Evolutionary conservation across 2,329 filamentous ascomycete genomes (phyloP), one percentile per base, ranked within the genome.

Genomic region (Aureobasidium sp.): DNA sequence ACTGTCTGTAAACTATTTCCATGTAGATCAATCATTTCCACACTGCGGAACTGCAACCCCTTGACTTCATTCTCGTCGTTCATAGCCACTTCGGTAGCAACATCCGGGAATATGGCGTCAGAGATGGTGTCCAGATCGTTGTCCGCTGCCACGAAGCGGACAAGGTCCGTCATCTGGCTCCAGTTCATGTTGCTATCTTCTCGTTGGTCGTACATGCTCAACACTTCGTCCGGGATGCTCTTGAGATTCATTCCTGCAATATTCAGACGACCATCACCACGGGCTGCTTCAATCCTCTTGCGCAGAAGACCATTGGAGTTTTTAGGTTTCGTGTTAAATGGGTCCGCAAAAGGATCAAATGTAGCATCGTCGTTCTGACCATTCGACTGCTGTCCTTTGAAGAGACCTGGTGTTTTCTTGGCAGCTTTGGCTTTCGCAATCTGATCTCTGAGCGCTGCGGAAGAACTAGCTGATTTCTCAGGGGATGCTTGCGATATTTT

Each of bases 351-450:
- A 1, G 85, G 71, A 0, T 81, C 85, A 70, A 87, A 85, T 65
- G 86, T 82, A 70, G 85, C 86, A 0, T 68, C 68, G 12, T 71
- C 70, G 37, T 71, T 72, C 55, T 70, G 70, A 51, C 39, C 25
- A 34, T 25, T 27, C 37, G 62, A 31, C 15, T 66, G 64, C 31
- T 58, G 57, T 11, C 31, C 59, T 44, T 48, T 58, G n/a, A 22
- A 41, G 14, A 25, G n/a, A 12, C 59, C 53, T 5, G 57, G 56
- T 15, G 63, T 36, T 68, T 68, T 37, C 67, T 65, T 59, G 12
- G 91, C 89, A 2, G 91, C 91, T 71, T 93, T 96, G 0, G 94
- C 93, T 68, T 92, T 93, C 41, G 92, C 91, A 65, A 97, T 97
- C 60, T 94, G 92, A 57, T 97, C 91, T 37, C 94, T 85, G 15